These are phyloP conservation scores for Raffaelea albimanens DNA, from an alignment of 2,329 filamentous ascomycete genomes.

Conservation along the genomic window DNA sequence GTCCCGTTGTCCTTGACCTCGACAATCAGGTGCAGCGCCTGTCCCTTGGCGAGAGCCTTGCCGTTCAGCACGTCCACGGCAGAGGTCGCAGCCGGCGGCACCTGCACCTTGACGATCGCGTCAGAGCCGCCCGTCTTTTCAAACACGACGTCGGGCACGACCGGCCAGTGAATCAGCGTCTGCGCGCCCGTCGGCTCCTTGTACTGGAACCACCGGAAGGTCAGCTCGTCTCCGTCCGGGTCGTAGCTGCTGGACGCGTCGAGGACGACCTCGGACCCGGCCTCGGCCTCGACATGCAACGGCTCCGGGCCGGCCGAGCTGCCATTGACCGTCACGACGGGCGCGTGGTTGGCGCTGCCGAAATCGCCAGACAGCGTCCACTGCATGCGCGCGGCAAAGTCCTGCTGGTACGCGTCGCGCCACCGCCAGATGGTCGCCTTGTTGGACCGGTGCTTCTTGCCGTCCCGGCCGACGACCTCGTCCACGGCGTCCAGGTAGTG, in stretches of 20 bases:
- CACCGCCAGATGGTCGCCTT: slow-evolving; percentile 32
- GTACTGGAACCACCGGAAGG: slow-evolving; percentile 43
- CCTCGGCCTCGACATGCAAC: slow-evolving; percentile 28
- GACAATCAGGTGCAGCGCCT: slow-evolving; percentile 38
- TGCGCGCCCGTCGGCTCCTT: slow-evolving; percentile 26
- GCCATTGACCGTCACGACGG: slow-evolving; percentile 33
- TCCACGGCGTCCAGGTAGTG: slow-evolving; percentile 22
- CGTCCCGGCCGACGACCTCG: slow-evolving; percentile 18
- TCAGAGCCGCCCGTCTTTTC: slow-evolving; percentile 18
- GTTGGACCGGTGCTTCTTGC: slow-evolving; percentile 17
- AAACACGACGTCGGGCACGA: slow-evolving; percentile 28
- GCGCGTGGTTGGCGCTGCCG: slow-evolving; percentile 33
- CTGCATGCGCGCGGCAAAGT: slow-evolving; percentile 31
- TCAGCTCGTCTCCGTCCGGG: slow-evolving; percentile 32
- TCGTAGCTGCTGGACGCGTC: slow-evolving; percentile 37
- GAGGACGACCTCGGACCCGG: slow-evolving; percentile 27
- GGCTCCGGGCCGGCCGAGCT: slow-evolving; percentile 23
- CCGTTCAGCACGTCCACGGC: slow-evolving; percentile 24
- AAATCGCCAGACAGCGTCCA: slow-evolving; percentile 23
- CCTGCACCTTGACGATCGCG: slow-evolving; percentile 21
- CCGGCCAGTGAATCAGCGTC: slow-evolving; percentile 25
- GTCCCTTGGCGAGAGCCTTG: slow-evolving; percentile 26
- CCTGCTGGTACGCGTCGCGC: slow-evolving; percentile 29
- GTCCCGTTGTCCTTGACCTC: slow-evolving; percentile 35
- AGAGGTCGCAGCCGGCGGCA: slow-evolving; percentile 30